Base-by-base conservation (phyloP, 1,284 basidiomycete species). In the Cryptococcus amylolentus region DNA sequence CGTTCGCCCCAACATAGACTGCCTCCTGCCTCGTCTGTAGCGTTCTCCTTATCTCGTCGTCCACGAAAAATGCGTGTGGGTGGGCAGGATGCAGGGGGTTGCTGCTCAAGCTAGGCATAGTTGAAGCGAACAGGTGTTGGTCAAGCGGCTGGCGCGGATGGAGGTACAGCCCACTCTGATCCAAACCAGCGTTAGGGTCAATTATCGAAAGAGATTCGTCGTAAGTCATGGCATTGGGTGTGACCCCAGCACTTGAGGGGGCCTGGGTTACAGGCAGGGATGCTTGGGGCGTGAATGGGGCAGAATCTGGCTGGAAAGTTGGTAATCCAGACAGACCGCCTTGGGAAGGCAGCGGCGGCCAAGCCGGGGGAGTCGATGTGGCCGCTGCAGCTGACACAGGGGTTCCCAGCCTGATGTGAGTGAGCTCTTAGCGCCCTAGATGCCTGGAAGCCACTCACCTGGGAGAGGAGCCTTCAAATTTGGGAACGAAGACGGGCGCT, bases 401-500 rank as follows among this genome's bases (percentile, higher is more conserved):
- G 26, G 27, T 26, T 8, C 23, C 8, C 18, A 26, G 9, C 26
- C 27, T 23, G 14, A 8, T 35, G 31, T 10, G 31, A 35, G 31
- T 42, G 41, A 42, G 41, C 41, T 16, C 14, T 42, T 23, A 8
- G 8, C 41, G 20, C 16, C 7, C 14, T 8, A 42, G 41, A 10
- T n/a, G 9, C 14, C 41, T n/a, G 16, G n/a, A 49, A 5, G 12
- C 12, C 12, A 58, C 62, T 51, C 41, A 68, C 68, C 55, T 59
- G 13, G 68, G 63, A 5, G 65, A 64, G 9, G 54, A 52, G 18
- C n/a, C 48, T 12, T 64, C 63, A 1, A 73, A 58, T 73, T 89
- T 91, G 38, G 90, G 90, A 23, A 93, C 85, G 63, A 93, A 93
- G 43, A 91, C 86, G 40, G 90, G 89, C 0, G 90, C 90, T 68